phyloP scores from a whole-genome alignment of 371 early-diverging fungal genomes.

The Mortierella polycephala region DNA sequence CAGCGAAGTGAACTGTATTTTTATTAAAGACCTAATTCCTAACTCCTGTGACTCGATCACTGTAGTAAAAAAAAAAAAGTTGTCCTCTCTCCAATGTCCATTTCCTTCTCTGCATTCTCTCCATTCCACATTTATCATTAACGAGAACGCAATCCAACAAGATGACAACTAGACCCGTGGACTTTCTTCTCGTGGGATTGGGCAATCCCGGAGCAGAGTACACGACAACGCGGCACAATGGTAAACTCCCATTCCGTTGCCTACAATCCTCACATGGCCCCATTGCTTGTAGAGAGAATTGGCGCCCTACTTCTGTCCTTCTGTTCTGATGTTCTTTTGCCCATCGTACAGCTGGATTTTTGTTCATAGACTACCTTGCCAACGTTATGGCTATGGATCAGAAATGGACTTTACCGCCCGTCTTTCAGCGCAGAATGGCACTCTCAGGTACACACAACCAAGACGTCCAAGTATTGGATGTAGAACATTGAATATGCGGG shows the following conservation, averaged over 20 bases:
- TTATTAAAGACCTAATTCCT: no score
- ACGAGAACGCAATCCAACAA: background rate
- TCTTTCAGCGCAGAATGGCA: constrained; percentile 55
- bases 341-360: constrained; percentile 56
- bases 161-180: constrained; percentile 56
- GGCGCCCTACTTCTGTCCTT: no score
- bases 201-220: constrained; percentile 61
- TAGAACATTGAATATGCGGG: no score
- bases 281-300: no score
- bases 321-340: no score
- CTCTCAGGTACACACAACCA: constrained; percentile 46
- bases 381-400: constrained; percentile 60
- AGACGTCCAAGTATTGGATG: background rate
- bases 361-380: constrained; percentile 64
- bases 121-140: background rate
- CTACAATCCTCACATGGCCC: background rate
- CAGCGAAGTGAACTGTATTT: no score
- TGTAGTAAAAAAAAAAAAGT: no score
- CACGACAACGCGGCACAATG: constrained; percentile 64
- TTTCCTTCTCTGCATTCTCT: background rate
- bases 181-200: constrained; percentile 61
- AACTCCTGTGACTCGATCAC: no score
- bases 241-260: constrained; percentile 31
- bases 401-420: constrained; percentile 40
- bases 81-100: no score